phyloP scores from a whole-genome alignment of 2,329 filamentous ascomycete genomes.

The Ascochyta viciae-villosae region DNA sequence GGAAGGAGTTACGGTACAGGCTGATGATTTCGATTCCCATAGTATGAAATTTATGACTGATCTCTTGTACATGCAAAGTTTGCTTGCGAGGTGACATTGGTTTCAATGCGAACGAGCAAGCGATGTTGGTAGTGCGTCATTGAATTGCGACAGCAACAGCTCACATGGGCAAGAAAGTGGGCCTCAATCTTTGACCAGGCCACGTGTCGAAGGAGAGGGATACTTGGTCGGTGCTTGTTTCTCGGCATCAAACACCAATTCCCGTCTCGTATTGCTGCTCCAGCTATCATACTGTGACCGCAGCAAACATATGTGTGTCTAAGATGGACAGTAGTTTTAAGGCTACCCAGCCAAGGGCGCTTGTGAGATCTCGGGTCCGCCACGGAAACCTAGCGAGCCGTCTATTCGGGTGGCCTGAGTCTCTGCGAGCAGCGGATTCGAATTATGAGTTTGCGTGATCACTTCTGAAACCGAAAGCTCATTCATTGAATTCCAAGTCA shows the following conservation, averaged over 20 bases:
- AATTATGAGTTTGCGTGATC: background rate
- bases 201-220: background rate
- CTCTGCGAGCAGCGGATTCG: background rate
- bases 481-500: background rate
- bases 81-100: background rate
- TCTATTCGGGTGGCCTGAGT: background rate
- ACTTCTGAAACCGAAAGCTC: background rate
- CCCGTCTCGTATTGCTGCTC: background rate
- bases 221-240: background rate
- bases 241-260: background rate
- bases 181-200: background rate
- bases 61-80: background rate
- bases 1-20: conserved; percentile 28
- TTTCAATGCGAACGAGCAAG: background rate
- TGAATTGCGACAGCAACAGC: background rate
- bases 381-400: conserved; percentile 3
- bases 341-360: conserved; percentile 5
- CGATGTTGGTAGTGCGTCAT: background rate
- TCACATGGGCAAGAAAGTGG: too few species aligned
- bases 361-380: conserved; percentile 7
- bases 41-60: conserved; percentile 18
- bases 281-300: background rate
- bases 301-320: background rate
- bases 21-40: conserved; percentile 8
- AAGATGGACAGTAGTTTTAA: background rate